Base-by-base conservation (phyloP, 163 green algal genomes). In the Scenedesmus sp. region DNA sequence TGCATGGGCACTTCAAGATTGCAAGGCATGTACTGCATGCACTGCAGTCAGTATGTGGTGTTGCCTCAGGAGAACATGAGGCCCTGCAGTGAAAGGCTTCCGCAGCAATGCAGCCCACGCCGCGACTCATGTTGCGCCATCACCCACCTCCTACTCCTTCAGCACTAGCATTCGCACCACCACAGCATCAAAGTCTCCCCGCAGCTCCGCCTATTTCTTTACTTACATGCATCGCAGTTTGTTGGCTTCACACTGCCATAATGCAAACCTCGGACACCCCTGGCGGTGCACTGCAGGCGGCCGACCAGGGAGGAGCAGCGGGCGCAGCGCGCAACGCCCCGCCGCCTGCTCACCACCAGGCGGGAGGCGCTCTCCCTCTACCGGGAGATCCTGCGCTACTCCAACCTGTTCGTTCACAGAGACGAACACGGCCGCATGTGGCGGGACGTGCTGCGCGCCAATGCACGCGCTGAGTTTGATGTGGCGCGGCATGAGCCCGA, bases 401-500 rank as follows among this genome's bases (percentile, higher is more conserved):
- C 94, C 13, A 94, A 94, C 33, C 92, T 98, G 0, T 98, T 98
- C 88, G 94, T 96, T 13, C 98, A 96, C 96, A 90, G 92, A 4
- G 95, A 98, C 87, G 93, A 97, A 3, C 89, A 94, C 16, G 96
- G 96, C 2, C 68, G 93, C 5, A n/a, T 95, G n/a, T 98, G 96
- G 96, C 89, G 96, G 2, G 96, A 98, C 86, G 88, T 98, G 30
- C 92, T 99, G 43, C 90, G 96, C 1, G 61, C 93, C 24, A 97
- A 93, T 76, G 94, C 97, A 4, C 93, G 97, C 18, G 87, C 97
- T 53, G 97, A 99, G 85, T 98, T 96, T 93, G 97, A 99, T 86
- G 94, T 94, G 3, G 95, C 97, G 0, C 92, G 96, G 15, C 93
- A 93, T 83, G 97, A 98, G 87, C 85, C 85, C 0, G 96, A 98